Conservation (phyloP, 2,329 filamentous ascomycete species). For the Fusarium albosuccineum region DNA sequence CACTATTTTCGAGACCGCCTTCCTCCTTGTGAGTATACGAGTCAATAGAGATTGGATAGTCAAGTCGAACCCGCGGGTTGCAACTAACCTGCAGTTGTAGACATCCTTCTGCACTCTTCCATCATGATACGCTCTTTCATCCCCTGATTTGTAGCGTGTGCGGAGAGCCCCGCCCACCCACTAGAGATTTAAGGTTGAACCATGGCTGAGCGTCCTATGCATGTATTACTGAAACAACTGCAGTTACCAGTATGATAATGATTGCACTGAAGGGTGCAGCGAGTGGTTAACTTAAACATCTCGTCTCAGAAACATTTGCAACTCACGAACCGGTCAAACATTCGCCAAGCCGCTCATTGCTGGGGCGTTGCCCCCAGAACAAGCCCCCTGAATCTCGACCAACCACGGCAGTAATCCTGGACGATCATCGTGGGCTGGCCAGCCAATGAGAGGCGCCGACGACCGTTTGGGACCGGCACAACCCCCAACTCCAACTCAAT, state of each 20-base stretch:
- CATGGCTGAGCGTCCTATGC: slow-evolving; percentile 20
- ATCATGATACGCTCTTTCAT: too few relatives aligned
- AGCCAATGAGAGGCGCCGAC: slow-evolving; percentile 30
- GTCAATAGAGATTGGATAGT: too few relatives aligned
- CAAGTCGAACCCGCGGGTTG: too few relatives aligned
- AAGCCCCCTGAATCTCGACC: not conserved
- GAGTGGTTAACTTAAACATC: too few relatives aligned
- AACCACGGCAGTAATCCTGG: slow-evolving; percentile 17
- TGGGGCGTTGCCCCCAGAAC: not conserved
- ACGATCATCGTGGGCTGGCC: slow-evolving; percentile 33
- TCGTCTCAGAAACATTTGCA: not conserved
- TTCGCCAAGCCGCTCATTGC: not conserved
- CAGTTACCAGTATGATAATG: too few relatives aligned
- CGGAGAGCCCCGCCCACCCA: not conserved
- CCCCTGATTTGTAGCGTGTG: too few relatives aligned
- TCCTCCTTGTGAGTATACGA: too few relatives aligned
- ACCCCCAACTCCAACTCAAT: slow-evolving; percentile 24
- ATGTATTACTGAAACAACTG: too few relatives aligned
- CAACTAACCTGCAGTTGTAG: too few relatives aligned
- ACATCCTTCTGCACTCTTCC: too few relatives aligned
- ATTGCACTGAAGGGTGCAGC: too few relatives aligned
- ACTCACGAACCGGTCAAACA: not conserved
- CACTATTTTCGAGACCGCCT: too few relatives aligned
- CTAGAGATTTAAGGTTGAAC: slow-evolving; percentile 27
- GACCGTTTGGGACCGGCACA: slow-evolving; percentile 17